phyloP scores from a whole-genome alignment of 2,329 filamentous ascomycete species.

The Xylaria sp. region DNA sequence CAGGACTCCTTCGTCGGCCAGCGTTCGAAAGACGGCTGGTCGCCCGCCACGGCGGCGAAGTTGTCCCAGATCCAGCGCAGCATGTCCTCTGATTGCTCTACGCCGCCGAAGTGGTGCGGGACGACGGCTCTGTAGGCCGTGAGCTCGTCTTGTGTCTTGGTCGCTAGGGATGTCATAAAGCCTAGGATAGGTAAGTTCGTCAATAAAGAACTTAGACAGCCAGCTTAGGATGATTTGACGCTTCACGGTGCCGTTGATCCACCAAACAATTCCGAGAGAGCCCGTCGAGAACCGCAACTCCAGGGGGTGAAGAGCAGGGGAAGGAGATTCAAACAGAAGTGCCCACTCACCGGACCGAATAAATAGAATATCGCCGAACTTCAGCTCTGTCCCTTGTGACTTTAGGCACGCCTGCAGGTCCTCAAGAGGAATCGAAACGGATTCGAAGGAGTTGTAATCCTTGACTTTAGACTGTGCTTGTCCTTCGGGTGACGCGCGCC shows the following conservation, averaged over 20 bases:
- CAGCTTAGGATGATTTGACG: background rate
- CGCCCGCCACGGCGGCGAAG: constrained; percentile 57
- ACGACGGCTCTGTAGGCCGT: constrained; percentile 49
- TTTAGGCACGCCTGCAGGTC: constrained; percentile 57
- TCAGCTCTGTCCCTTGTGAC: constrained; percentile 59
- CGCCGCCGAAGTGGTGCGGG: constrained; percentile 58
- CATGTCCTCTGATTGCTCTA: constrained; percentile 58
- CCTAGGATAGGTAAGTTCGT: constrained; percentile 49
- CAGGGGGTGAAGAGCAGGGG: no score
- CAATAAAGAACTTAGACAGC: background rate
- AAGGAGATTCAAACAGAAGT: no score
- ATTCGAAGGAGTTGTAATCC: constrained; percentile 51
- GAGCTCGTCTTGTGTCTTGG: constrained; percentile 53
- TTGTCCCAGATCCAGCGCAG: constrained; percentile 54
- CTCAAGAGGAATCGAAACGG: constrained; percentile 50
- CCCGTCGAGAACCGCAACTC: no score
- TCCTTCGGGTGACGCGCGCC: constrained; percentile 48
- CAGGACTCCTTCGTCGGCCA: constrained; percentile 48
- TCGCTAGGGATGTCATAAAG: constrained; percentile 55
- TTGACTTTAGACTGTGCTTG: constrained; percentile 49
- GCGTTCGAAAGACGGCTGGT: constrained; percentile 56
- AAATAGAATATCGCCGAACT: constrained; percentile 64
- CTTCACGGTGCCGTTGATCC: no score
- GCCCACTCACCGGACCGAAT: constrained; percentile 55
- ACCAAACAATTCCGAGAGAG: no score